Evolutionary conservation across 306 rosid species (phyloP), one percentile per base, ranked within the genome.

Genomic region (Cicer chorassanicum): DNA sequence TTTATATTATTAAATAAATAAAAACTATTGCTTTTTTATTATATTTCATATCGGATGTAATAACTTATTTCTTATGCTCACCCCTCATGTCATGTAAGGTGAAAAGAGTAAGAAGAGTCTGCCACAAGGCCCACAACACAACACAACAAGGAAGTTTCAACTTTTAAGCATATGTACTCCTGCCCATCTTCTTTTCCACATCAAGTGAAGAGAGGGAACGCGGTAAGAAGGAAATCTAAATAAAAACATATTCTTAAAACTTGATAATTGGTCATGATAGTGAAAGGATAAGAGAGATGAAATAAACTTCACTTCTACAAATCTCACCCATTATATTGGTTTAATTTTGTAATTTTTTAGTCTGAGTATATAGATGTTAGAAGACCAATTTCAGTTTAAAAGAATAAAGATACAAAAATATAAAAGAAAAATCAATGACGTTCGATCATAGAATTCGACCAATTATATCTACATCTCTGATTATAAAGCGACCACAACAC

Each of bases 191-290:
- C 2, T 12, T 6, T 60, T 29, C n/a, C 16, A 11, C 39, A 56
- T 56, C 40, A 21, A 57, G 16, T 60, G 65, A 34, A 60, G 43
- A 60, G 16, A 60, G 43, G 43, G 36, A 59, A 15, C 65, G 29
- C 65, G 8, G 6, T 12, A 29, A 12, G 9, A 34, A 34, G 19
- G 5, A 60, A n/a, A 60, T 60, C 43, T 12, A 60, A 60, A 29
- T 29, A 34, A 12, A 59, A 59, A 34, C 42, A 60, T 34, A 60
- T 10, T 21, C 0, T 5, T 21, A 21, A 34, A 34, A 16, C 34
- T 54, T 18, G 61, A 18, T 54, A 2, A 54, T 54, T 54, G 13
- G 11, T 4, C 11, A 2, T 8, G 36, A 54, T 54, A 0, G 60
- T 54, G 61, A 18, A 54, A 18, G 13, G 19, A 18, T 1, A 12